Base-by-base conservation (phyloP, 176 grass and related monocot species). In the Pontederia crassipes region DNA sequence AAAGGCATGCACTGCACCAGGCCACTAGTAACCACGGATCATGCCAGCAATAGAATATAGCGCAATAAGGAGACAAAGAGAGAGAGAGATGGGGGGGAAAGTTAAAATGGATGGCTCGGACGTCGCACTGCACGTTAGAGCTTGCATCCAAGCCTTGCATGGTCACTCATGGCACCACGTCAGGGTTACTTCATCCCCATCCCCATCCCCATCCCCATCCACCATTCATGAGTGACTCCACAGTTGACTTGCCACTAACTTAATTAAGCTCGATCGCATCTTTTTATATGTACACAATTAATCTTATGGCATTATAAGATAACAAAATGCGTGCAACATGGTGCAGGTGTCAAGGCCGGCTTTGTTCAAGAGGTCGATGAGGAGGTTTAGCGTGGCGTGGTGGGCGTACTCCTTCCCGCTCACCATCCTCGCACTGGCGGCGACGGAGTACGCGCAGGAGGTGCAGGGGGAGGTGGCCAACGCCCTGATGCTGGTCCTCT, bases 341-440 rank as follows among this genome's bases (percentile, higher is more conserved):
- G 10, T 61, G 47, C 71, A 95, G 89, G 82, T 89, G 1, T 83
- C 76, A 0, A 78, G 85, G 16, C 89, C 89, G 49, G 52, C 63
- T 9, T 40, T 95, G 61, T 95, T 95, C 73, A 80, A 59, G 65
- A 75, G 82, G 12, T 66, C 89, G 16, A 95, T 95, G 89, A 83
- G 82, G 29, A 75, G 85, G 47, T 95, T 89, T 73, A 86, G 61
- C 45, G 79, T 95, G 13, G 89, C 89, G 6, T 95, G 89, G 89
- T 95, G 89, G 89, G 89, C 82, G 2, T 95, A 95, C 67, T 95
- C 89, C 8, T 95, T 95, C 79, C 89, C 89, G 29, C 55, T 95
- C 18, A 83, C 82, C 14, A 50, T 76, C 18, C 79, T 95, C 2
- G 89, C 89, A 46, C 74, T 95, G 55, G 79, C 85, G 35, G 80